A percentile compares a stretch with the other conserved stretches of the same genome.
Evolutionary conservation across 306 rosid species (phyloP).

Genomic region (Cercis canadensis): DNA sequence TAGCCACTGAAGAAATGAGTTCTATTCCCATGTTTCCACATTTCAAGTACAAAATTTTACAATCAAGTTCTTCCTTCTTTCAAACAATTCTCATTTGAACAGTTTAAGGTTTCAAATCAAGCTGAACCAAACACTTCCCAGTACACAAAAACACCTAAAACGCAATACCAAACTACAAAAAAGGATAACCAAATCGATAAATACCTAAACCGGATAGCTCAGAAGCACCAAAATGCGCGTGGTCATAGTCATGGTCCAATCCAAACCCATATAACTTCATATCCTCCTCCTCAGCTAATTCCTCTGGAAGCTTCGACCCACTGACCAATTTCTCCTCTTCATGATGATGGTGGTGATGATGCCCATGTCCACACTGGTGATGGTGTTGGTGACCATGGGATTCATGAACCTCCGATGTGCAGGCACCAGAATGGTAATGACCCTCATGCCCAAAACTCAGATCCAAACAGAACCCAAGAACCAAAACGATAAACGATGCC

Average conservation of each 20-base stretch:
- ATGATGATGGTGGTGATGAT: conserved; percentile 33
- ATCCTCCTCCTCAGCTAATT: conserved; percentile 97
- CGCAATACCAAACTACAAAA: not conserved
- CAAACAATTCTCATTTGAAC: not conserved
- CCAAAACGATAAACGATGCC: conserved; percentile 36
- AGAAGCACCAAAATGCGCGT: conserved; percentile 34
- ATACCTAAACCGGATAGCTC: conserved; percentile 76
- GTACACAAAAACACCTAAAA: conserved; percentile 19
- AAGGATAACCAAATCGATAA: not conserved
- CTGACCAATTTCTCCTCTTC: conserved; percentile 20
- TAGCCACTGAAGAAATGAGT: not conserved
- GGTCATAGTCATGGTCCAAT: conserved; percentile 42
- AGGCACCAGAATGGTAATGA: conserved; percentile 37
- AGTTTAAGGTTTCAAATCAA: conserved; percentile 3
- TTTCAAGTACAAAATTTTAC: not conserved
- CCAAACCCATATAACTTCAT: conserved; percentile 81
- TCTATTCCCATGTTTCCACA: not conserved
- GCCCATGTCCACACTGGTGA: conserved; percentile 43
- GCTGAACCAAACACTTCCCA: conserved; percentile 10
- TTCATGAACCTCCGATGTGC: conserved; percentile 32
- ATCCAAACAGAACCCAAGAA: conserved; percentile 55
- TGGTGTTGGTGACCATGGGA: conserved; percentile 40
- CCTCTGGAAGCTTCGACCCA: conserved; percentile 73
- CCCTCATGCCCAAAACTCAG: conserved; percentile 50
- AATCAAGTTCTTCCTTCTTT: conserved; percentile 3